phyloP scores from a whole-genome alignment of 202 grass and related monocot genomes.

The Bolboschoenoplectus hybrid region DNA sequence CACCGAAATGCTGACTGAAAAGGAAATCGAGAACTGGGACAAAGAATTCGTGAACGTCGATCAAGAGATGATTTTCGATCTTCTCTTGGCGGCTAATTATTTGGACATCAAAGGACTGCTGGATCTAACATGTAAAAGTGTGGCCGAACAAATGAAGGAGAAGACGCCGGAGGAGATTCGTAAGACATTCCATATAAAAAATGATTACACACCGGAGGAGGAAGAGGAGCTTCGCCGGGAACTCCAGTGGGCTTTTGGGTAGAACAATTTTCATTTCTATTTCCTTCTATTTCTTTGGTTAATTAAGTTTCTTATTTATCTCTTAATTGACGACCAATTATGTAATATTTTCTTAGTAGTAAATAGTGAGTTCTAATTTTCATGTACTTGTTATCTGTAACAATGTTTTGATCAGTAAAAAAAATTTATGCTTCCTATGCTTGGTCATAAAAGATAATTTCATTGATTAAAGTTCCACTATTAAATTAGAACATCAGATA shows the following conservation, averaged over 20 bases:
- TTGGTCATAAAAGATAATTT: too few species aligned
- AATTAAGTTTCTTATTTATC: not conserved
- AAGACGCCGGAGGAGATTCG: slow-evolving; percentile 45
- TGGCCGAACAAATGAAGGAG: slow-evolving; percentile 48
- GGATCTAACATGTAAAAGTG: slow-evolving; percentile 34
- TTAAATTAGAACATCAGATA: too few species aligned
- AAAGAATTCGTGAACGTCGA: not conserved
- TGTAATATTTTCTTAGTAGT: too few species aligned
- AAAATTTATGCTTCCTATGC: too few species aligned
- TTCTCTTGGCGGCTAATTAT: slow-evolving; percentile 36
- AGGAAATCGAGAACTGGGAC: not conserved
- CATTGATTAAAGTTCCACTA: too few species aligned
- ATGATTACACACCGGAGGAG: slow-evolving; percentile 47
- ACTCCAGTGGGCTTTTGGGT: slow-evolving; percentile 44
- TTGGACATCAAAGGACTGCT: slow-evolving; percentile 43
- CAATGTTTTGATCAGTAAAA: too few species aligned
- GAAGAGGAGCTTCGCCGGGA: slow-evolving; percentile 47
- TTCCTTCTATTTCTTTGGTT: not conserved
- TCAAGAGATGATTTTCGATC: not conserved
- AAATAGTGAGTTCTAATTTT: too few species aligned
- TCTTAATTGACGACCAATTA: not conserved
- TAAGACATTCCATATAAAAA: slow-evolving; percentile 36
- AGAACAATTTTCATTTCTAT: not conserved
- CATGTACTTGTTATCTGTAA: too few species aligned
- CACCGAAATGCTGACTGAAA: not conserved